These are phyloP conservation scores for Arthrocladium fulminans DNA, from an alignment of 2,329 filamentous ascomycete genomes.

Conservation along the genomic window DNA sequence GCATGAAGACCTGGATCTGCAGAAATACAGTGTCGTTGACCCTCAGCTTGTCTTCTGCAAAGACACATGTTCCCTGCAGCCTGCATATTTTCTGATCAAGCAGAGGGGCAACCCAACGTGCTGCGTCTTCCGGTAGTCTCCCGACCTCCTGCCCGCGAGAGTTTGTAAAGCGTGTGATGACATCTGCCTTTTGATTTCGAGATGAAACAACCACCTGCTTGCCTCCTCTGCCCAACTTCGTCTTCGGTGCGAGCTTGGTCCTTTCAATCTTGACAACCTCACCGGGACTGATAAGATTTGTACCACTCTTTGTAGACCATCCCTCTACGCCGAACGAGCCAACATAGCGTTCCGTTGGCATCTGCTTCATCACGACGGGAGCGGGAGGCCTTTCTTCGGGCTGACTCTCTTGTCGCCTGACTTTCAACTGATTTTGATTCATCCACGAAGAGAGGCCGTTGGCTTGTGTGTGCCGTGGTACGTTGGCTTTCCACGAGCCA, in stretches of 20 bases:
- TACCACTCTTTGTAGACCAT: slow-evolving; percentile 83
- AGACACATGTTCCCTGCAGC: slow-evolving; percentile 83
- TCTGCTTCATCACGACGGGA: slow-evolving; percentile 27
- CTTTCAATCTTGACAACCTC: slow-evolving; percentile 82
- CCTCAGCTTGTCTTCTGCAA: slow-evolving; percentile 70
- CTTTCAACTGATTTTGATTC: not conserved
- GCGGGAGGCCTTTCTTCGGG: slow-evolving; percentile 10
- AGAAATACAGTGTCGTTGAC: slow-evolving; percentile 94
- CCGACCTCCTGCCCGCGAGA: slow-evolving; percentile 71
- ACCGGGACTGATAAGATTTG: slow-evolving; percentile 65
- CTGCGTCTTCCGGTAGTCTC: slow-evolving; percentile 73
- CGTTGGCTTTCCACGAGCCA: slow-evolving; percentile 48
- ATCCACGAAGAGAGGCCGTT: slow-evolving; percentile 14
- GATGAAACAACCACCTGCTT: slow-evolving; percentile 33
- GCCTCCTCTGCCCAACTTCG: slow-evolving; percentile 38
- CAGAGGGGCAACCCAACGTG: slow-evolving; percentile 83
- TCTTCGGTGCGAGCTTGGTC: slow-evolving; percentile 60
- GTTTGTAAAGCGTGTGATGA: slow-evolving; percentile 87
- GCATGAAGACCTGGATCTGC: slow-evolving; percentile 70
- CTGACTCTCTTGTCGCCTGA: not conserved
- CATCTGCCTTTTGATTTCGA: slow-evolving; percentile 61
- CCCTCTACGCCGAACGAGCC: slow-evolving; percentile 85
- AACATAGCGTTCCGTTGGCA: slow-evolving; percentile 63
- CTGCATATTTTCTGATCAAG: slow-evolving; percentile 82
- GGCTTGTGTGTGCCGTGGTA: not conserved